Percentiles rank a stretch among this genome's conserved stretches.
Conservation (phyloP, 73 alveolate genomes). For the Paramecium biaurelia region DNA sequence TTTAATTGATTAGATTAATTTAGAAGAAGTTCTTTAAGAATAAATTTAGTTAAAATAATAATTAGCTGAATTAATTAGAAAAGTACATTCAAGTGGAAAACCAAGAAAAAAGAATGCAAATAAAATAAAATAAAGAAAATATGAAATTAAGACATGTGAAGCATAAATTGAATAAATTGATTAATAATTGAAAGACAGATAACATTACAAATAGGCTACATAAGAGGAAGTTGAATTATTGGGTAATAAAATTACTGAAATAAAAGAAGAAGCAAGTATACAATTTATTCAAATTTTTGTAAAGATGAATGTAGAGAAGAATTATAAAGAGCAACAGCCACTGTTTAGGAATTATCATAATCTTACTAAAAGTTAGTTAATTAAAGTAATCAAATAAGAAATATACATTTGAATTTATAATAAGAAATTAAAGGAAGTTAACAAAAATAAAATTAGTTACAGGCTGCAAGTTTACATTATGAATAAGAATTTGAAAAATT, state of each 20-base stretch:
- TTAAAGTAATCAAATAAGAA: background rate
- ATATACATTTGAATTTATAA: background rate
- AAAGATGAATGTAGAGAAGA: constrained; percentile 11
- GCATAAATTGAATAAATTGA: constrained; percentile 33
- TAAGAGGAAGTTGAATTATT: constrained; percentile 43
- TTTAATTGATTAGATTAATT: background rate
- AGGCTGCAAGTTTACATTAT: background rate
- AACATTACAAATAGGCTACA: background rate
- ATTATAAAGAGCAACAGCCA: constrained; percentile 14
- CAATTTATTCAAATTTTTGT: background rate
- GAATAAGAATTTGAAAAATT: constrained; percentile 40
- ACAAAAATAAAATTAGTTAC: background rate
- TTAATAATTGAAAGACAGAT: background rate
- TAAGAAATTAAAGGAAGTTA: background rate
- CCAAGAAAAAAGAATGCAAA: background rate
- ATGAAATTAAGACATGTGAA: constrained; percentile 15
- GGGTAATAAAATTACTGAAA: background rate
- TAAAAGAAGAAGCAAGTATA: constrained; percentile 28
- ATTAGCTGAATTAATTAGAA: constrained; percentile 40
- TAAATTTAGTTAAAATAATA: background rate
- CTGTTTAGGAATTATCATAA: constrained; percentile 24
- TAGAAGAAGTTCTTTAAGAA: constrained; percentile 16
- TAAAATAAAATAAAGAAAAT: constrained; percentile 22
- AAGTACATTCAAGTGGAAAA: constrained; percentile 14
- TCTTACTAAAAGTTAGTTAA: background rate